Evolutionary conservation across 805 yeast species (phyloP).

Genomic region (Starmerella riodocensis): DNA sequence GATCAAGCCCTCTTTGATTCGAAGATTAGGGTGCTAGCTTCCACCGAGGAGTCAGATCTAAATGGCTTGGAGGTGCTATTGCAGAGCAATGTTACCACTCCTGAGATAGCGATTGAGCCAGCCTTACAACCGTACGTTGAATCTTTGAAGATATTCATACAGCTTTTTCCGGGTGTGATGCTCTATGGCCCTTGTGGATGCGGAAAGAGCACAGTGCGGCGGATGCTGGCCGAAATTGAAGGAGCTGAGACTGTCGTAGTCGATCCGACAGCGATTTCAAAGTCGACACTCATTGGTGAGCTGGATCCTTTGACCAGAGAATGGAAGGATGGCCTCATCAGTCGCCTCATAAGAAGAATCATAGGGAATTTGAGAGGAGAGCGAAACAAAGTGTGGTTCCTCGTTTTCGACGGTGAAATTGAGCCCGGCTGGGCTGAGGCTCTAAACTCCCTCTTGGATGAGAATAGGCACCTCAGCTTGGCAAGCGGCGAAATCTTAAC

Average conservation of each 20-base stretch:
- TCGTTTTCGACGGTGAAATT: conserved; percentile 81
- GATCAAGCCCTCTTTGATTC: conserved; percentile 33
- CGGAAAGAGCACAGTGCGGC: conserved; percentile 55
- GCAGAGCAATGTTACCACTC: background rate
- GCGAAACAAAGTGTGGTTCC: conserved; percentile 44
- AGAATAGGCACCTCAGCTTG: conserved; percentile 63
- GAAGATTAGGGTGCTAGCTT: background rate
- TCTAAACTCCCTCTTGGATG: conserved; percentile 81
- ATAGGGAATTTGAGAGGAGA: conserved; percentile 49
- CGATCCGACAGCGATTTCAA: conserved; percentile 65
- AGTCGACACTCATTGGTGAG: conserved; percentile 53
- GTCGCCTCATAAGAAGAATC: conserved; percentile 49
- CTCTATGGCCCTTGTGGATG: conserved; percentile 62
- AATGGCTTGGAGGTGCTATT: background rate
- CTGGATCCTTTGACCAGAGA: conserved; percentile 70
- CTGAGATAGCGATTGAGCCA: conserved; percentile 21
- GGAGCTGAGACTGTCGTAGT: conserved; percentile 34
- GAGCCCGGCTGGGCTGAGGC: conserved; percentile 93
- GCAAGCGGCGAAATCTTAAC: conserved; percentile 80
- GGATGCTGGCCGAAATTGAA: conserved; percentile 36
- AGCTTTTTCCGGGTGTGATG: conserved; percentile 64
- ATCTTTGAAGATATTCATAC: conserved; percentile 44
- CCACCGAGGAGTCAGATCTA: background rate
- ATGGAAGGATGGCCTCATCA: conserved; percentile 82
- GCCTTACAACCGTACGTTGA: conserved; percentile 20